Conservation (phyloP, 306 rosid species). For the Corylus heterophylla region DNA sequence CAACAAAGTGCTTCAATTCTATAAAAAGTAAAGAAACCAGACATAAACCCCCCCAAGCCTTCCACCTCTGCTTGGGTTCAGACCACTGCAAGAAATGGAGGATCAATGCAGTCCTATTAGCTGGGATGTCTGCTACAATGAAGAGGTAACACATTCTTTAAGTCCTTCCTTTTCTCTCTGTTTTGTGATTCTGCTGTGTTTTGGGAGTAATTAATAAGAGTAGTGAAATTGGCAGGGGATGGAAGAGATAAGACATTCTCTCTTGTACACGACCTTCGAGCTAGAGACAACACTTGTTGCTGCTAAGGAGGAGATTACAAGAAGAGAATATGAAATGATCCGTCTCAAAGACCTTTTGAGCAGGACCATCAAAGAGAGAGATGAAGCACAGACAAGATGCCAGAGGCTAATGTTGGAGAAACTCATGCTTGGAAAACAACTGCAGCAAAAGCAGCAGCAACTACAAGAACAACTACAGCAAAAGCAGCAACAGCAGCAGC, state of each 20-base stretch:
- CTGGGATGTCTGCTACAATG: slow-evolving; percentile 65
- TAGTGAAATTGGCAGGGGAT: slow-evolving; percentile 51
- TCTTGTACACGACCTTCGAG: slow-evolving; percentile 63
- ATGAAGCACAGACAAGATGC: slow-evolving; percentile 64
- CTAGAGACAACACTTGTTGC: slow-evolving; percentile 68
- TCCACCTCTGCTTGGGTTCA: slow-evolving; percentile 7
- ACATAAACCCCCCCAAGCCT: slow-evolving; percentile 23
- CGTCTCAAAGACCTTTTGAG: slow-evolving; percentile 47
- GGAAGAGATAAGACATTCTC: slow-evolving; percentile 63
- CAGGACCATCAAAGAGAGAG: slow-evolving; percentile 65
- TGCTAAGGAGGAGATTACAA: slow-evolving; percentile 65
- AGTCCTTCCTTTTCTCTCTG: not conserved
- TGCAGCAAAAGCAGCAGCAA: slow-evolving; percentile 28
- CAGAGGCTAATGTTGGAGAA: slow-evolving; percentile 56
- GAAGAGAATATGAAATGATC: slow-evolving; percentile 61
- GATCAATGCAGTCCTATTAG: slow-evolving; percentile 55
- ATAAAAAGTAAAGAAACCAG: slow-evolving; percentile 33
- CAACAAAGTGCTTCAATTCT: slow-evolving; percentile 31
- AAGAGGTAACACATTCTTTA: slow-evolving; percentile 44
- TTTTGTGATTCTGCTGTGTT: not conserved
- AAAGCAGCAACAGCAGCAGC: slow-evolving; percentile 5
- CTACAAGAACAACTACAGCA: slow-evolving; percentile 32
- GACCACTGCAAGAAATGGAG: slow-evolving; percentile 50
- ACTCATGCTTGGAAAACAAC: slow-evolving; percentile 42
- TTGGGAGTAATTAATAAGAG: slow-evolving; percentile 4